Conservation (phyloP, 352 stramenopile genomes). For the Elongisporangium senticosum region DNA sequence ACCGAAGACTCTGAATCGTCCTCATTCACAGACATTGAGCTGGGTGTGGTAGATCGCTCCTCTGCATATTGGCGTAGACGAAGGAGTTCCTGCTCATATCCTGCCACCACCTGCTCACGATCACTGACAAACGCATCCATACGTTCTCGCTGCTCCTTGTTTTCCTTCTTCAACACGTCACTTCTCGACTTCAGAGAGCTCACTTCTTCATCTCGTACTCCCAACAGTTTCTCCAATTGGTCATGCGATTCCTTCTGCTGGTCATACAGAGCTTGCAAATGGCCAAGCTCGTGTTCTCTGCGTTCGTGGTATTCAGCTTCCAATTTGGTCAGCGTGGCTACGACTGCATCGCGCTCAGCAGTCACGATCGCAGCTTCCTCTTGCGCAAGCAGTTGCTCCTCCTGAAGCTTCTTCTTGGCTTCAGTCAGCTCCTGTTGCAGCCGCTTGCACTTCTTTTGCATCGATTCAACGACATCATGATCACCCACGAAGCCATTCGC, state of each 20-base stretch:
- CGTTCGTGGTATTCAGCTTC: constrained; percentile 24
- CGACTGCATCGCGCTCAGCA: constrained; percentile 25
- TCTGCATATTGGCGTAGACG: neutral
- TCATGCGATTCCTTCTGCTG: constrained; percentile 34
- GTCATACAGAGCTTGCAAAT: constrained; percentile 22
- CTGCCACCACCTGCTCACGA: neutral
- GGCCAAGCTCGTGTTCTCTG: constrained; percentile 32
- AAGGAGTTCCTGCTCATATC: neutral
- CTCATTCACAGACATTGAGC: neutral
- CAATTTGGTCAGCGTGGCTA: constrained; percentile 26
- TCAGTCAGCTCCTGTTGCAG: constrained; percentile 18
- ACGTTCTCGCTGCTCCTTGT: constrained; percentile 1
- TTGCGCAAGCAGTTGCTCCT: constrained; percentile 19
- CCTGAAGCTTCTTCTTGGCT: constrained; percentile 12
- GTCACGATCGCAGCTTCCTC: constrained; percentile 27
- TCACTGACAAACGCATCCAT: neutral
- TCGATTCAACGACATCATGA: constrained; percentile 1
- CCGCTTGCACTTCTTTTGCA: constrained; percentile 14
- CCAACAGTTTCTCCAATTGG: constrained; percentile 35
- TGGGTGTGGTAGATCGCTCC: neutral
- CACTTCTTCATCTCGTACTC: constrained; percentile 38
- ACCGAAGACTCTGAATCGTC: neutral
- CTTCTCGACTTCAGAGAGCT: constrained; percentile 25
- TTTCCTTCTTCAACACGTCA: neutral
- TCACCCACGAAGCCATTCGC: neutral